Evolutionary conservation across 2,329 filamentous ascomycete genomes (phyloP), one percentile per base, ranked within the genome.

Genomic region (Chaetomium sp.): DNA sequence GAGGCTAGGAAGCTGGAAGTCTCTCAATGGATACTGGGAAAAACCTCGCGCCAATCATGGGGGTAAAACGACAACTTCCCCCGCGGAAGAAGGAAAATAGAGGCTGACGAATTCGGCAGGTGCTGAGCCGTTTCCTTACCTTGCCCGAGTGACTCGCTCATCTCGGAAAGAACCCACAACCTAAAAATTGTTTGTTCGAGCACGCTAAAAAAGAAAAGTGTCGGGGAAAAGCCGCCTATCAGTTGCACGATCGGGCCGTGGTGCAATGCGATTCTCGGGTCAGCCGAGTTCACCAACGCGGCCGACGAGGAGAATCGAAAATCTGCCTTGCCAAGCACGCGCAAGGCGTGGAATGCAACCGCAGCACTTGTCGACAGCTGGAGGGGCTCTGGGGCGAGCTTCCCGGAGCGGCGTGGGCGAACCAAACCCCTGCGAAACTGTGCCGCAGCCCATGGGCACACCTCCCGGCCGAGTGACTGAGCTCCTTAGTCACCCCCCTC

Each of bases 281-380:
- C 49, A 37, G 33, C 19, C 19, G 14, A 35, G 40, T 34, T 14
- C 19, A 27, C 19, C 19, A 27, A 27, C 19, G 19, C 19, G 19
- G 19, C 19, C 19, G 19, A 27, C 19, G 19, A 27, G 19, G 19
- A 27, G 19, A 27, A 27, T 27, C 19, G 19, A 45, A 44, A 53
- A 47, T 53, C 46, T 62, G 57, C 57, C 58, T 58, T 61, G 62
- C 62, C 62, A 60, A 62, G 62, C 36, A 42, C 44, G 53, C 43
- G 49, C 19, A 35, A 38, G 33, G 35, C 48, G 41, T 37, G 43
- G 38, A 47, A 59, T 62, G 59, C 41, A 59, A 58, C 37, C 19
- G 53, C 50, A 54, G 58, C 57, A 56, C 56, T 43, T 58, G 45
- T 37, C 19, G 19, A 27, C 19, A 27, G 19, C 19, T 27, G 19